These are phyloP conservation scores for Amanita subjunquillea DNA, from an alignment of 768 basidiomycete species.

Conservation along the genomic window DNA sequence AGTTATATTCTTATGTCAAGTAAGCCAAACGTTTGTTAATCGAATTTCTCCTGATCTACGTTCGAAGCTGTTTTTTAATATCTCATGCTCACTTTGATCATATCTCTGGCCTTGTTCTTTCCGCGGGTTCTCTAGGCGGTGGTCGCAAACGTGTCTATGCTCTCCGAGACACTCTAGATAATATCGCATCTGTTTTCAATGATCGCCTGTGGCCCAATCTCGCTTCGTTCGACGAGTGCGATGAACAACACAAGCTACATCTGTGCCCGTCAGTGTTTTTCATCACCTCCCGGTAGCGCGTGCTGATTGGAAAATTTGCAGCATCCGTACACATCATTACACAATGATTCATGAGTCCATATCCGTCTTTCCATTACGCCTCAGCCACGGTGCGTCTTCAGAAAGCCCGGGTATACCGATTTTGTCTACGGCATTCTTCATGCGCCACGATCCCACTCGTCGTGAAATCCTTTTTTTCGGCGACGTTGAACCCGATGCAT, in stretches of 20 bases:
- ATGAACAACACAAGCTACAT: conserved; percentile 48
- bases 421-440: conserved; percentile 77
- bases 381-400: conserved; percentile 50
- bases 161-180: conserved; percentile 47
- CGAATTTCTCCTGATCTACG: neutral
- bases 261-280: conserved; percentile 47
- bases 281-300: neutral
- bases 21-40: conserved; percentile 14
- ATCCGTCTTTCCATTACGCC: conserved; percentile 54
- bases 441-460: conserved; percentile 50
- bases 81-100: conserved; percentile 93
- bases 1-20: conserved; percentile 47
- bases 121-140: conserved; percentile 67
- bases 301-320: conserved; percentile 11
- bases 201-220: conserved; percentile 82
- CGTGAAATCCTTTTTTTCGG: conserved; percentile 90
- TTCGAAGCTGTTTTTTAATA: conserved; percentile 66
- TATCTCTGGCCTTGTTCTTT: conserved; percentile 69
- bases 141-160: conserved; percentile 56
- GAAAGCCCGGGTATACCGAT: conserved; percentile 46
- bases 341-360: conserved; percentile 39
- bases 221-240: conserved; percentile 59
- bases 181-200: conserved; percentile 64
- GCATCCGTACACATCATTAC: conserved; percentile 47
- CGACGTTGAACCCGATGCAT: conserved; percentile 80